A percentile compares a stretch with the other conserved stretches of the same genome.
phyloP scores from a whole-genome alignment of 345 rosid genomes.

The Bruguiera parviflora region DNA sequence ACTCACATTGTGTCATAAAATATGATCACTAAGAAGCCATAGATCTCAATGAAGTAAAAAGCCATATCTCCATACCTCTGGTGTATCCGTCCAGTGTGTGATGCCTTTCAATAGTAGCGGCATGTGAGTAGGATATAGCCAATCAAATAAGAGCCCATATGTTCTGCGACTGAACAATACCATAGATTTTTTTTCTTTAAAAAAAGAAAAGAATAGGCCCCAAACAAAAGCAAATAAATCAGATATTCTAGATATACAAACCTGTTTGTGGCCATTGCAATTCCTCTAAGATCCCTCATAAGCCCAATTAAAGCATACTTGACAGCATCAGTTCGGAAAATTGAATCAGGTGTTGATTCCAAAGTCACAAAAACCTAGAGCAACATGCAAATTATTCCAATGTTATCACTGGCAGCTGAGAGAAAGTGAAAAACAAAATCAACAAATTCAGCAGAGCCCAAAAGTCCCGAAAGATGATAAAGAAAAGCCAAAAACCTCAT shows the following conservation, averaged over 20 bases:
- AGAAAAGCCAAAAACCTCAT: neutral
- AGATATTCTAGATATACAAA: constrained; percentile 13
- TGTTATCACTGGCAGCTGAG: neutral
- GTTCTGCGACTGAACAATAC: constrained; percentile 75
- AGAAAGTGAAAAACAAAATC: constrained; percentile 7
- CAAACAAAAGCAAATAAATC: neutral
- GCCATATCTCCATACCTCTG: constrained; percentile 59
- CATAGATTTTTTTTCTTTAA: too few species aligned
- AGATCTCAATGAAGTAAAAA: constrained; percentile 1
- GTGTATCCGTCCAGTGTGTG: constrained; percentile 94
- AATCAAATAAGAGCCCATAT: constrained; percentile 88
- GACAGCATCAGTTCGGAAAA: constrained; percentile 88
- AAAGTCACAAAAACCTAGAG: constrained; percentile 70
- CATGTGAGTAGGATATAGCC: constrained; percentile 96
- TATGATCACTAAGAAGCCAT: neutral
- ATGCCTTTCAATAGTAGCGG: constrained; percentile 90
- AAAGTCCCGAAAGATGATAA: neutral
- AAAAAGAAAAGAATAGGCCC: neutral
- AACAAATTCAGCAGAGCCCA: neutral
- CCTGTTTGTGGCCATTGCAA: constrained; percentile 98
- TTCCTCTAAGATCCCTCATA: constrained; percentile 98
- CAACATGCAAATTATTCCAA: constrained; percentile 11
- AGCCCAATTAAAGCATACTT: constrained; percentile 89
- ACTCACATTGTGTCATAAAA: neutral
- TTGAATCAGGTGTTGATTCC: constrained; percentile 83